A percentile compares a stretch with the other conserved stretches of the same genome.
These are phyloP conservation scores for Berberis thunbergii DNA, from an alignment of 164 flowering plant genomes.

Conservation along the genomic window DNA sequence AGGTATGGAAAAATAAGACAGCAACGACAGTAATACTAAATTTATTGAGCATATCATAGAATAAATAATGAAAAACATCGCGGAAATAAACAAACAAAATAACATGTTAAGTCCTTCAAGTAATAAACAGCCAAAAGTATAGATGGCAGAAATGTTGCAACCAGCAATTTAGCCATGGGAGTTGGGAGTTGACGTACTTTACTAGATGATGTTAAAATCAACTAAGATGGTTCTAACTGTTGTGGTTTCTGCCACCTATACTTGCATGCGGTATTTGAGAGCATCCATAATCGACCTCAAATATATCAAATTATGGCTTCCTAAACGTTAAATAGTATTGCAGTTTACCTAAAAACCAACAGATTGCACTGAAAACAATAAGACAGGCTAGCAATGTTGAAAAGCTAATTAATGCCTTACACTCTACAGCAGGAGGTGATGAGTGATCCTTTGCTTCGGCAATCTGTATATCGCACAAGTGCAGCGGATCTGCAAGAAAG, in stretches of 20 bases:
- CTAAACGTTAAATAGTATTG: not conserved
- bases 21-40: not conserved
- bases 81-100: no score
- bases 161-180: not conserved
- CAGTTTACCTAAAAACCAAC: not conserved
- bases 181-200: no score
- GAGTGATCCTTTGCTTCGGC: constrained; percentile 14
- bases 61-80: no score
- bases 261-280: no score
- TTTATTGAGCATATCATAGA: not conserved
- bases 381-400: constrained; percentile 1
- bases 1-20: constrained; percentile 8
- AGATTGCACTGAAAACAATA: not conserved
- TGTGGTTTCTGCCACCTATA: no score
- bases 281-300: no score
- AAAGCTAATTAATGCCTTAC: not conserved
- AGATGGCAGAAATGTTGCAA: not conserved
- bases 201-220: no score
- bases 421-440: constrained; percentile 23
- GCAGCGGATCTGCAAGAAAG: constrained; percentile 16
- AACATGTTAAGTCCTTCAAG: no score
- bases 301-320: not conserved
- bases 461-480: constrained; percentile 21
- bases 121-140: no score
- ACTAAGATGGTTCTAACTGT: no score